Evolutionary conservation across 768 basidiomycete species (phyloP), one percentile per base, ranked within the genome.

Genomic region (Leccinum truebloodii): DNA sequence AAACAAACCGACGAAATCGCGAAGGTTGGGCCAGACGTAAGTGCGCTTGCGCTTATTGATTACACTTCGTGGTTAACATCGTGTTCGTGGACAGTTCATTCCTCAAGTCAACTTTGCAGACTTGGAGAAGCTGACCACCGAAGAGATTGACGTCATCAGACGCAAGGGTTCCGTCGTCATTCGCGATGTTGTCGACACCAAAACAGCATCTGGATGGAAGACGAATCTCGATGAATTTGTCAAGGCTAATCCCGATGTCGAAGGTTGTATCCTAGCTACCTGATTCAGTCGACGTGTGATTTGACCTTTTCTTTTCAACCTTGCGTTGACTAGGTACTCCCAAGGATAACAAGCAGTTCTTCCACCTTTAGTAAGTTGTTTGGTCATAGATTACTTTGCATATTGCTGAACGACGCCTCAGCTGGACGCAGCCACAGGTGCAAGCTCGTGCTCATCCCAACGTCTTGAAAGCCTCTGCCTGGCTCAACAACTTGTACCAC

Each of bases 381-480:
- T 46, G 39, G 14, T 12, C 0, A 26, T 44, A 6, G 10, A 10
- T 26, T 4, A 22, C 2, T 2, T 12, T 24, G 44, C 55, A 46
- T 57, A 35, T 35, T 55, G 32, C 44, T 39, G 20, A 57, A 30
- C 14, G 6, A 8, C 1, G 6, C 28, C 60, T 26, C 35, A 81
- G 80, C 70, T 82, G 81, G 81, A 77, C 81, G 12, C 73, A 69
- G 37, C 69, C 84, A 9, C 87, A 89, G 69, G 83, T 90, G n/a
- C 78, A 83, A 68, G 89, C 88, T 10, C 82, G 88, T 24, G 79
- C 86, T 9, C 86, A 89, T 64, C 85, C 87, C 4, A 87, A 88
- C 61, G 76, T 89, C 20, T 76, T 91, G 24, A 80, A 79, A 16
- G 79, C 80, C 0, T 78, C 79, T 26, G 75, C 75, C 1, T 90